Evolutionary conservation across 108 stramenopile species (phyloP).

Genomic region (Discostella stelligeroides): DNA sequence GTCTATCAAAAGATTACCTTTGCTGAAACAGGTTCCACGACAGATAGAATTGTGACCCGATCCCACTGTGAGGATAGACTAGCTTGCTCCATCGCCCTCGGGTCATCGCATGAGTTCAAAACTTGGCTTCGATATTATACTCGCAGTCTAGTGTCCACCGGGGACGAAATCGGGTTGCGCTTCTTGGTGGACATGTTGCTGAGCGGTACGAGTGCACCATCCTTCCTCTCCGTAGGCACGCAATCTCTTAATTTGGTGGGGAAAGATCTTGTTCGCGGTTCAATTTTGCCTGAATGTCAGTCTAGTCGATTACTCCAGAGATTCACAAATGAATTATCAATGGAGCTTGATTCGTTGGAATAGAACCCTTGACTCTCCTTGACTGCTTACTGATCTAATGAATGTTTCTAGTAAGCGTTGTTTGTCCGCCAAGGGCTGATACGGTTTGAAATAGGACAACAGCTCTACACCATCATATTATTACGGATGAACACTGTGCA

Average conservation of each 20-base stretch:
- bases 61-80: conserved; percentile 90
- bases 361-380: too few relatives aligned
- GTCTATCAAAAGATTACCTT: conserved; percentile 36
- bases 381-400: too few relatives aligned
- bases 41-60: conserved; percentile 53
- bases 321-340: conserved; percentile 77
- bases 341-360: conserved; percentile 45
- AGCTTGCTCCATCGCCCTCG: conserved; percentile 79
- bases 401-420: too few relatives aligned
- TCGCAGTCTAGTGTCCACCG: conserved; percentile 46
- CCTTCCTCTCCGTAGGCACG: conserved; percentile 57
- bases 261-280: conserved; percentile 51
- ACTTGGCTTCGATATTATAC: conserved; percentile 70
- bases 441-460: too few relatives aligned
- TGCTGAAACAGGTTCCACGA: conserved; percentile 20
- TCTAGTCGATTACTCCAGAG: conserved; percentile 81
- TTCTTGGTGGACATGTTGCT: conserved; percentile 72
- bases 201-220: conserved; percentile 22
- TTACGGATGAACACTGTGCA: too few relatives aligned
- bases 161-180: conserved; percentile 59
- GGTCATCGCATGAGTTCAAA: conserved; percentile 65
- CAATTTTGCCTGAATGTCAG: conserved; percentile 80
- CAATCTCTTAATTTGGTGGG: conserved; percentile 54
- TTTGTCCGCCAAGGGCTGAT: too few relatives aligned
- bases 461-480: too few relatives aligned